These are phyloP conservation scores for Cladosporium sp. DNA, from an alignment of 2,329 filamentous ascomycete genomes.

Conservation along the genomic window DNA sequence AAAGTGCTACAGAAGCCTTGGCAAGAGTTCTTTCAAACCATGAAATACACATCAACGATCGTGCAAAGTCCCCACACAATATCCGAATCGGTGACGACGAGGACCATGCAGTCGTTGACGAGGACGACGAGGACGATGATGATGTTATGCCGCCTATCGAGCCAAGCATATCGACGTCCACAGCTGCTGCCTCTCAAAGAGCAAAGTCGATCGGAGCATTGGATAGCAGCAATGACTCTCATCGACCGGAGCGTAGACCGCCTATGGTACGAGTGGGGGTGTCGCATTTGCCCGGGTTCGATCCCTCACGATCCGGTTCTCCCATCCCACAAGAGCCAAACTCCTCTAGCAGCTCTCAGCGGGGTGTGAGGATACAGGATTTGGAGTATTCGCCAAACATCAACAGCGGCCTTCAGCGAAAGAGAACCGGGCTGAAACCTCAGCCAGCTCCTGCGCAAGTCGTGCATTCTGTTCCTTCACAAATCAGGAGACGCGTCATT, in stretches of 20 bases:
- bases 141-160: conserved; percentile 14
- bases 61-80: conserved; percentile 13
- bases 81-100: conserved; percentile 14
- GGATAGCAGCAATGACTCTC: conserved; percentile 2
- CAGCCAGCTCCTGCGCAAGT: conserved; percentile 18
- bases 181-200: neutral
- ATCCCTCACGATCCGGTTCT: conserved; percentile 43
- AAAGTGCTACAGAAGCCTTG: conserved; percentile 26
- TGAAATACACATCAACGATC: conserved; percentile 15
- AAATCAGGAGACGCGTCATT: conserved; percentile 79
- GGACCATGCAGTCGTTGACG: conserved; percentile 20
- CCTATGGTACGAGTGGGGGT: conserved; percentile 40
- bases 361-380: conserved; percentile 13
- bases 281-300: conserved; percentile 46
- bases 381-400: conserved; percentile 25
- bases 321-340: conserved; percentile 17
- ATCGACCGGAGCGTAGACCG: conserved; percentile 21
- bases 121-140: conserved; percentile 20
- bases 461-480: conserved; percentile 40
- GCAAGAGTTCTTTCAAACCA: conserved; percentile 29
- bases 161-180: neutral
- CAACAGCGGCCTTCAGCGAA: conserved; percentile 25
- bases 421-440: conserved; percentile 21
- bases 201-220: neutral
- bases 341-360: conserved; percentile 22